These are phyloP conservation scores for Herpetospermum pedunculosum DNA, from an alignment of 306 rosid species.

Conservation along the genomic window DNA sequence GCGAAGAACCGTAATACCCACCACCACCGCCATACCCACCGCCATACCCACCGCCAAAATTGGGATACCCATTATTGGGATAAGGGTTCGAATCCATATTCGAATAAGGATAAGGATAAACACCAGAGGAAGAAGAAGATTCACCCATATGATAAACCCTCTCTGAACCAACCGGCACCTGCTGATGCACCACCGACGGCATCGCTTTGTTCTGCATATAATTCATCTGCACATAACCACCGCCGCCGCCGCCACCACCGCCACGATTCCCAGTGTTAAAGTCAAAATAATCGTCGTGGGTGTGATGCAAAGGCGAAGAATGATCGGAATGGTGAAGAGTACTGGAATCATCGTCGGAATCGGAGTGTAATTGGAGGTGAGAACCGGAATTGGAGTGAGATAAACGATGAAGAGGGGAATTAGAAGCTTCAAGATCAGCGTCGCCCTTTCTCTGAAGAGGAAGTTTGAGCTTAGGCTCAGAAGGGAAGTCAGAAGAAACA, in stretches of 20 bases:
- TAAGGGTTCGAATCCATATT: conserved; percentile 18
- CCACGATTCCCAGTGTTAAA: conserved; percentile 9
- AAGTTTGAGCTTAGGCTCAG: conserved; percentile 25
- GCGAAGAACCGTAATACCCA: conserved; percentile 22
- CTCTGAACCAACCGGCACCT: conserved; percentile 31
- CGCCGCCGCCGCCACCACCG: conserved; percentile 2
- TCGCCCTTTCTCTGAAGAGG: conserved; percentile 31
- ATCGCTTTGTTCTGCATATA: conserved; percentile 54
- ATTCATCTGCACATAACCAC: conserved; percentile 34
- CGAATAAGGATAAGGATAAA: conserved; percentile 12
- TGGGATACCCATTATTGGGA: conserved; percentile 18
- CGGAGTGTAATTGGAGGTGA: conserved; percentile 52
- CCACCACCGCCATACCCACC: conserved; percentile 23
- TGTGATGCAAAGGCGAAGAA: conserved; percentile 44
- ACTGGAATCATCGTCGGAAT: conserved; percentile 37
- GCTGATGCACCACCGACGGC: conserved; percentile 56
- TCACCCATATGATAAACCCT: conserved; percentile 48
- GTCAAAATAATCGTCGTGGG: conserved; percentile 12
- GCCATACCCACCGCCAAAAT: conserved; percentile 14
- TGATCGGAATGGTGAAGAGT: conserved; percentile 37
- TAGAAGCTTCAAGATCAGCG: conserved; percentile 11
- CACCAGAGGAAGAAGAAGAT: conserved; percentile 43
- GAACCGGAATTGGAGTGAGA: conserved; percentile 51
- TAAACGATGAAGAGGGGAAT: conserved; percentile 19
- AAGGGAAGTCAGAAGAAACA: background rate